Evolutionary conservation across 257 asterid genomes (phyloP).

Genomic region (Verbascum thapsus): DNA sequence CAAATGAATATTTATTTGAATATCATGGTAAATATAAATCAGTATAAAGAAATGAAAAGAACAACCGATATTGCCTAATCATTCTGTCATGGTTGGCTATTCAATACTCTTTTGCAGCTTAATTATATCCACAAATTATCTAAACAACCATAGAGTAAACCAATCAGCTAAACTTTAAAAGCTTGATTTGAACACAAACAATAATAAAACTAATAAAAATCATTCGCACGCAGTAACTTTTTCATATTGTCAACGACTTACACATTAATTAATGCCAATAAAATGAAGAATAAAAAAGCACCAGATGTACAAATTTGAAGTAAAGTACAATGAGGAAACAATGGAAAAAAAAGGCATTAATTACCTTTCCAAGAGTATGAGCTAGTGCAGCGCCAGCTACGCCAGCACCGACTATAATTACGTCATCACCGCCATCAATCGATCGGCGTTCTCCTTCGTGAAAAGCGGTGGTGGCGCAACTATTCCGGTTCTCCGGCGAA

Average conservation of each 20-base stretch:
- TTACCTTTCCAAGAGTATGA: conserved; percentile 59
- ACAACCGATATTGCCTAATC: background rate
- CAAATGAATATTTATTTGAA: conserved; percentile 11
- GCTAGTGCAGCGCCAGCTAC: conserved; percentile 82
- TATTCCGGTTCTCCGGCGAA: background rate
- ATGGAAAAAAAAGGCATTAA: background rate
- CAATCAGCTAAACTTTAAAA: background rate
- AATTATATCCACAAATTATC: background rate
- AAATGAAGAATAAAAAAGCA: background rate
- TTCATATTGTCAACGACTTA: no score
- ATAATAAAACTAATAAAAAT: no score
- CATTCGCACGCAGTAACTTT: no score
- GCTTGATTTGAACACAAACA: background rate
- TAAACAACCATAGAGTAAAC: background rate
- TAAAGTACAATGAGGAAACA: background rate
- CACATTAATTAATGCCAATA: background rate
- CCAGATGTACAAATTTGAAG: background rate
- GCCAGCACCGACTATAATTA: conserved; percentile 64
- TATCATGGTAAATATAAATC: background rate
- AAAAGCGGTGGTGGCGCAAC: background rate
- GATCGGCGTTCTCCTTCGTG: background rate
- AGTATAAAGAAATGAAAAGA: background rate
- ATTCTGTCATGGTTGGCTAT: background rate
- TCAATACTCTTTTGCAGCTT: background rate
- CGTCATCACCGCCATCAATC: conserved; percentile 27